Evolutionary conservation across 106 monocot genomes (phyloP).

Genomic region (Dendrobium catenatum): DNA sequence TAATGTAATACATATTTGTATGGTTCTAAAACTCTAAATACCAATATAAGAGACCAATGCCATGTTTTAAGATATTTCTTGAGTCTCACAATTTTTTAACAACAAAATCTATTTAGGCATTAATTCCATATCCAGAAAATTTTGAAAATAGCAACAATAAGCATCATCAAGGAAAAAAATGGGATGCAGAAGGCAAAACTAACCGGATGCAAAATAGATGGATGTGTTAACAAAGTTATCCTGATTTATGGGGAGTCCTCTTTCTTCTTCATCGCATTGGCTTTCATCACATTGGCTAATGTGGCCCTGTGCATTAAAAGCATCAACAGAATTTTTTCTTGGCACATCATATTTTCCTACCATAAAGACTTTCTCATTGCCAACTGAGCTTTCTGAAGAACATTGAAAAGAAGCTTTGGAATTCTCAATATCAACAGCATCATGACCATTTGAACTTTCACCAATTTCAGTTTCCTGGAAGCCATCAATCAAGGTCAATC

Average conservation of each 20-base stretch:
- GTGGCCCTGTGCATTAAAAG: slow-evolving; percentile 5
- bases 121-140: background rate
- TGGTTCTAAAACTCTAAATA: background rate
- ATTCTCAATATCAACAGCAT: slow-evolving; percentile 26
- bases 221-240: slow-evolving; percentile 20
- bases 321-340: slow-evolving; percentile 9
- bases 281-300: slow-evolving; percentile 20
- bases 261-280: slow-evolving; percentile 25
- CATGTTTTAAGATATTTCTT: background rate
- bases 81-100: background rate
- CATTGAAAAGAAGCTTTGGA: slow-evolving; percentile 9
- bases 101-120: background rate
- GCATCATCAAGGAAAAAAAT: slow-evolving; percentile 4
- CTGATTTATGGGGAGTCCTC: background rate
- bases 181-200: slow-evolving; percentile 14
- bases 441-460: slow-evolving; percentile 42
- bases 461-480: slow-evolving; percentile 17
- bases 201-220: slow-evolving; percentile 52
- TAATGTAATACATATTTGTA: background rate
- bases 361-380: slow-evolving; percentile 22
- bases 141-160: background rate
- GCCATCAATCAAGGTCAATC: slow-evolving; percentile 9
- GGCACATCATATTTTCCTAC: slow-evolving; percentile 3
- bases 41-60: background rate
- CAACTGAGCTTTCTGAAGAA: slow-evolving; percentile 64